Conservation (phyloP, 2,329 filamentous ascomycete species). For the Fusarium newnesense region DNA sequence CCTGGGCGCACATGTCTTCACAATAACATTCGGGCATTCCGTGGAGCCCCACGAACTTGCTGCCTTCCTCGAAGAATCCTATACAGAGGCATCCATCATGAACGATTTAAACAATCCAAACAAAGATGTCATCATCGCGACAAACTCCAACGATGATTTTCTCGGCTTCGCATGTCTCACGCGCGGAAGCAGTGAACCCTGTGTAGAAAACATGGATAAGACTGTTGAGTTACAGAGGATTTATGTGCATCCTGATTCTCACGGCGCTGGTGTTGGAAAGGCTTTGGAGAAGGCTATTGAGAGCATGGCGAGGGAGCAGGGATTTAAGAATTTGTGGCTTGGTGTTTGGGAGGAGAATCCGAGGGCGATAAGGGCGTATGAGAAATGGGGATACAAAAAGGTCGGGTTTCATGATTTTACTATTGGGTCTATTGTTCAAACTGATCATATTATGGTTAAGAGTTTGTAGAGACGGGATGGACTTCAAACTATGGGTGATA, state of each 20-base stretch:
- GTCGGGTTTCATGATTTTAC: conserved; percentile 56
- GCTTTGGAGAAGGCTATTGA: conserved; percentile 46
- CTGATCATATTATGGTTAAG: conserved; percentile 56
- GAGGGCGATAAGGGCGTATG: conserved; percentile 52
- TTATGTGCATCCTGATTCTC: conserved; percentile 50
- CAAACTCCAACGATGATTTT: conserved; percentile 31
- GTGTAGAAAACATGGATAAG: conserved; percentile 44
- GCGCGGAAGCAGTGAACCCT: conserved; percentile 51
- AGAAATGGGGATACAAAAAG: conserved; percentile 52
- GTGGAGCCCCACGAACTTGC: conserved; percentile 50
- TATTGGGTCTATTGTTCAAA: conserved; percentile 54
- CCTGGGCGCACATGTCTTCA: conserved; percentile 52
- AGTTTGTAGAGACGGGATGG: background rate
- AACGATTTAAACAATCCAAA: conserved; percentile 38
- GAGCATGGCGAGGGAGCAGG: conserved; percentile 49
- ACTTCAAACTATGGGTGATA: too few species aligned
- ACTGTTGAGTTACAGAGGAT: conserved; percentile 56
- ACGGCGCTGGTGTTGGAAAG: conserved; percentile 54
- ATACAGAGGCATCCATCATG: conserved; percentile 48
- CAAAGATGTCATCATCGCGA: conserved; percentile 44
- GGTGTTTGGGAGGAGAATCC: conserved; percentile 60
- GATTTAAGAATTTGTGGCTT: conserved; percentile 55
- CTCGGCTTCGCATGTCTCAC: conserved; percentile 56
- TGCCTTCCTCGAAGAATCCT: conserved; percentile 52
- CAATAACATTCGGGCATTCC: conserved; percentile 55